phyloP scores from a whole-genome alignment of 805 yeast species.

The Metschnikowia cubensis region DNA sequence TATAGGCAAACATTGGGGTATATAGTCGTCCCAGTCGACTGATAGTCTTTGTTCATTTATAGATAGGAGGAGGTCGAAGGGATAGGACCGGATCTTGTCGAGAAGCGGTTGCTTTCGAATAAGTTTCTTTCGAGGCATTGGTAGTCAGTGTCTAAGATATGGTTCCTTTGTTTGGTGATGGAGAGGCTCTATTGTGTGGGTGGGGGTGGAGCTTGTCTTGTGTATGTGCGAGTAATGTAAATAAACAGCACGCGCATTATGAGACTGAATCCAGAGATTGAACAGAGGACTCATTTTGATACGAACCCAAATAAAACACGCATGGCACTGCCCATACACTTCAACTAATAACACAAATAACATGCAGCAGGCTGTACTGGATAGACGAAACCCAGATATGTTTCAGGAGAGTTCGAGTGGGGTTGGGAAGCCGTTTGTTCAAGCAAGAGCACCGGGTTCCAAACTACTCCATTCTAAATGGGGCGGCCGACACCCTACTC shows the following conservation, averaged over 20 bases:
- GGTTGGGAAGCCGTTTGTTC: neutral
- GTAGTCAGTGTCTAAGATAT: neutral
- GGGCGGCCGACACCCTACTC: constrained; percentile 4
- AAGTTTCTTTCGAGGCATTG: constrained; percentile 14
- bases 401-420: neutral
- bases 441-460: neutral
- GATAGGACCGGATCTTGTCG: constrained; percentile 29
- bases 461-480: constrained; percentile 1
- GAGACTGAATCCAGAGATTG: neutral
- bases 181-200: neutral
- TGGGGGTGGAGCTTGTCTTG: neutral
- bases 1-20: constrained; percentile 28
- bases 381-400: neutral
- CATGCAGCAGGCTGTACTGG: neutral
- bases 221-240: neutral
- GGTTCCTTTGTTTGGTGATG: neutral
- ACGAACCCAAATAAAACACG: neutral
- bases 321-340: neutral
- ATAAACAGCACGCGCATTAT: constrained; percentile 1
- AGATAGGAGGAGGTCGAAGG: constrained; percentile 35
- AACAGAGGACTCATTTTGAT: neutral
- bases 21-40: constrained; percentile 41
- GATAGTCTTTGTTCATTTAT: constrained; percentile 34
- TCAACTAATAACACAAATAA: too few relatives aligned
- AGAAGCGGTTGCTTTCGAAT: constrained; percentile 29